These are phyloP conservation scores for Elaeagnus macrophylla DNA, from an alignment of 306 rosid genomes.

Conservation along the genomic window DNA sequence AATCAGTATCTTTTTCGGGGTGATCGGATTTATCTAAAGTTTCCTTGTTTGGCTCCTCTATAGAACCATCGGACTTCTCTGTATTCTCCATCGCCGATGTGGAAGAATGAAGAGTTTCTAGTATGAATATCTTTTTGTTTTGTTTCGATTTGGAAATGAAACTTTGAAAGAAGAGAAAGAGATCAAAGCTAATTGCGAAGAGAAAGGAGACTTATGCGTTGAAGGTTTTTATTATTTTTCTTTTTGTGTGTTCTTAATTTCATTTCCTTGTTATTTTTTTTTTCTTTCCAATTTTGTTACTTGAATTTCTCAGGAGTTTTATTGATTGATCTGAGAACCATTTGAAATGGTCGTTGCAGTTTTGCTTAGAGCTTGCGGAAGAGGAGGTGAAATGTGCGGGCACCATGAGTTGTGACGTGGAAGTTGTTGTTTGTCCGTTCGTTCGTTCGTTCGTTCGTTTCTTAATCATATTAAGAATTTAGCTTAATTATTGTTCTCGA, in stretches of 20 bases:
- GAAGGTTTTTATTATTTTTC: neutral
- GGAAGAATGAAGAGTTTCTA: no score
- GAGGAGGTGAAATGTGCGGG: slow-evolving; percentile 31
- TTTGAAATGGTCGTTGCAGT: slow-evolving; percentile 42
- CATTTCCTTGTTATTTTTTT: neutral
- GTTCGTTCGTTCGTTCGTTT: no score
- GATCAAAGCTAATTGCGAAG: no score
- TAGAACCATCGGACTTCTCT: slow-evolving; percentile 14
- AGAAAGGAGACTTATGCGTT: slow-evolving; percentile 26
- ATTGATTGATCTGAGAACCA: neutral
- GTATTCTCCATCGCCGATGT: slow-evolving; percentile 31
- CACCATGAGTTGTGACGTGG: neutral
- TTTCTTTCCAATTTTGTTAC: neutral
- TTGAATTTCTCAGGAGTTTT: neutral
- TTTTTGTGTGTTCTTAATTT: neutral
- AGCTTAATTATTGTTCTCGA: no score
- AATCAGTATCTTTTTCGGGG: neutral
- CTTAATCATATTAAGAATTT: no score
- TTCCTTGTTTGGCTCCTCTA: neutral
- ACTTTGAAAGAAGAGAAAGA: no score
- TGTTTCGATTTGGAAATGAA: no score
- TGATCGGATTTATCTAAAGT: slow-evolving; percentile 9
- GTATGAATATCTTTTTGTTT: no score
- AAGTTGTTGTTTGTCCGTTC: no score
- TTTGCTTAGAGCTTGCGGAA: slow-evolving; percentile 2